Evolutionary conservation across 2,329 filamentous ascomycete genomes (phyloP).

Genomic region (Pyricularia grisea): DNA sequence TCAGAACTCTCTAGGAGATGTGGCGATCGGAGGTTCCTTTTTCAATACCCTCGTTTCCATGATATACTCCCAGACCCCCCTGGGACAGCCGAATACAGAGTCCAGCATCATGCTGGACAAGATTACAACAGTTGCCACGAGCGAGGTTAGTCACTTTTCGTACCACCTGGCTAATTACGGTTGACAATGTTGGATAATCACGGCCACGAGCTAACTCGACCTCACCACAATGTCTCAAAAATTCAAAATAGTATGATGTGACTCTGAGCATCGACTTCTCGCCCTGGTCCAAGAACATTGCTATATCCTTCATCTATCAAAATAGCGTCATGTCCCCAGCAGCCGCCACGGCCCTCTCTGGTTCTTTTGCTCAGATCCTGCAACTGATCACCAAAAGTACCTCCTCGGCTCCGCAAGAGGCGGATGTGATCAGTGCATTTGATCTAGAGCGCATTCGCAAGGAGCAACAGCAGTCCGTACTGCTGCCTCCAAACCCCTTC

Average conservation of each 20-base stretch:
- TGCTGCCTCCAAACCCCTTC: background rate
- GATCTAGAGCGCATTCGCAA: background rate
- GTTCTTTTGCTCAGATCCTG: background rate
- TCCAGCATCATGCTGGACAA: background rate
- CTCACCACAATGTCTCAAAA: background rate
- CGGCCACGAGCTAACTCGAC: too few relatives aligned
- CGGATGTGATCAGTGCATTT: background rate
- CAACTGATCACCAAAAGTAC: background rate
- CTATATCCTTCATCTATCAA: background rate
- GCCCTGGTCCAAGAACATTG: background rate
- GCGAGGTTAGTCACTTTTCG: background rate
- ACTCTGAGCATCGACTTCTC: background rate
- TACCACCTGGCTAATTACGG: too few relatives aligned
- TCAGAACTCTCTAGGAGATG: background rate
- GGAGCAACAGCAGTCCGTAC: background rate
- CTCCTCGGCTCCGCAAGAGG: background rate
- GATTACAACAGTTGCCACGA: background rate
- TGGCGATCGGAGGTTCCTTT: background rate
- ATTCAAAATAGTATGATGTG: background rate
- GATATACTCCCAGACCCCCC: background rate
- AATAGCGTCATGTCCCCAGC: background rate
- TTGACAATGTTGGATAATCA: too few relatives aligned
- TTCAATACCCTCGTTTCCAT: background rate
- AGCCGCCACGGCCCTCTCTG: background rate
- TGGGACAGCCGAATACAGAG: background rate